These are phyloP conservation scores for Cladosporium sp. DNA, from an alignment of 2,329 filamentous ascomycete species.

Conservation along the genomic window DNA sequence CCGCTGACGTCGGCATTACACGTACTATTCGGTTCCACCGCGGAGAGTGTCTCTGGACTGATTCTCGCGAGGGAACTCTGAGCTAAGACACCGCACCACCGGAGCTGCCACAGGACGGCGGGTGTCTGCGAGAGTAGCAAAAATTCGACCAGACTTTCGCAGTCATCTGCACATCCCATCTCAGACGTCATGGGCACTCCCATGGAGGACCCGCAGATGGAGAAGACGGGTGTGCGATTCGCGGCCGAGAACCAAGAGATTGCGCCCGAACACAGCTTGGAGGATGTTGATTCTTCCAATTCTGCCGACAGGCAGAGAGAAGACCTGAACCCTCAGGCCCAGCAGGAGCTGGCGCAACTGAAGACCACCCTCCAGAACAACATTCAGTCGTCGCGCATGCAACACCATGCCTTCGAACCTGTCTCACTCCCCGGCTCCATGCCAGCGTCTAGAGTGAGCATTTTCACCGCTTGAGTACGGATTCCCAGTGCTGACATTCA, in stretches of 20 bases:
- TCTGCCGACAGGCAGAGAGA: conserved; percentile 20
- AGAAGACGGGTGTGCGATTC: conserved; percentile 58
- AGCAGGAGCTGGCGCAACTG: conserved; percentile 59
- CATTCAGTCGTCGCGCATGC: conserved; percentile 75
- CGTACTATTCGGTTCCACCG: neutral
- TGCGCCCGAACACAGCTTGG: conserved; percentile 39
- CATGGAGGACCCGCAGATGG: conserved; percentile 13
- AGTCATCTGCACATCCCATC: no score
- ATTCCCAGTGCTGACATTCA: conserved; percentile 14
- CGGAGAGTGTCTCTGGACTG: neutral
- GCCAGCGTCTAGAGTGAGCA: conserved; percentile 71
- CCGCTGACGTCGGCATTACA: conserved; percentile 5
- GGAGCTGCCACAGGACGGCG: neutral
- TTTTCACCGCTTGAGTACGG: conserved; percentile 6
- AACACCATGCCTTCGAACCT: conserved; percentile 83
- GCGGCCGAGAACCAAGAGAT: conserved; percentile 67
- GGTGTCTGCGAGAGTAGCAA: neutral
- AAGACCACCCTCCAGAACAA: conserved; percentile 67
- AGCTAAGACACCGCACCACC: neutral
- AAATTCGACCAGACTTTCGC: no score
- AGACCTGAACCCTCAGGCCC: conserved; percentile 35
- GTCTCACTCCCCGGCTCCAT: conserved; percentile 84
- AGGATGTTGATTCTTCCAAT: conserved; percentile 22
- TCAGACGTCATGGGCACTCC: conserved; percentile 13
- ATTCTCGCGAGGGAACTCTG: neutral